Conservation (phyloP, 2,329 filamentous ascomycete genomes). For the Alternaria solani region DNA sequence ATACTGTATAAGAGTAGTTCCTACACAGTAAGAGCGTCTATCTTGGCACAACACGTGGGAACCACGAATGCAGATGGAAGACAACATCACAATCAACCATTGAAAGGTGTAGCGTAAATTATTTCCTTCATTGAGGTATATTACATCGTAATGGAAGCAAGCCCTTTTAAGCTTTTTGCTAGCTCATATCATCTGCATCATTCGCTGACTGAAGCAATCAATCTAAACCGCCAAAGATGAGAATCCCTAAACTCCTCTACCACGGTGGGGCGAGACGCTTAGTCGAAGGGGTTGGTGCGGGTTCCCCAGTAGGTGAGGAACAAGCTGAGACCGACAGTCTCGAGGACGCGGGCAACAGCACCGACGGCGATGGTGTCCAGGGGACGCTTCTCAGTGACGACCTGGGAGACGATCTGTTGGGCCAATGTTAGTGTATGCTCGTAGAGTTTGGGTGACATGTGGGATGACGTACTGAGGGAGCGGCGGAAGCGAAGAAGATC, state of each 20-base stretch:
- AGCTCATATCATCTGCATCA: constrained; percentile 34
- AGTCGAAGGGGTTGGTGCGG: constrained; percentile 89
- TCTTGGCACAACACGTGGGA: background rate
- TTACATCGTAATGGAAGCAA: constrained; percentile 38
- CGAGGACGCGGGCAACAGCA: constrained; percentile 82
- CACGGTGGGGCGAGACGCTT: constrained; percentile 49
- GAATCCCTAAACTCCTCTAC: constrained; percentile 33
- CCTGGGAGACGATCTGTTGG: constrained; percentile 78
- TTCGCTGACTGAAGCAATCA: constrained; percentile 30
- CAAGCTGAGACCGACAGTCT: constrained; percentile 89
- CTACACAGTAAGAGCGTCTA: background rate
- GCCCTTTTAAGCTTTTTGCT: constrained; percentile 29
- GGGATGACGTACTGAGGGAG: constrained; percentile 74
- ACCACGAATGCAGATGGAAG: background rate
- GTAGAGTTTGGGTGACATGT: background rate
- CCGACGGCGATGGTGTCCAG: constrained; percentile 89
- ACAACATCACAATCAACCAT: background rate
- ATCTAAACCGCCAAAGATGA: constrained; percentile 37
- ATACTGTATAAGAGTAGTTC: accelerated
- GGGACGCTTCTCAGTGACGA: constrained; percentile 91
- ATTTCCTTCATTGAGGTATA: constrained; percentile 32
- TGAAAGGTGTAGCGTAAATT: constrained; percentile 6
- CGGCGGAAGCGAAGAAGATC: constrained; percentile 90
- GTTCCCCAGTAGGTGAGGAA: constrained; percentile 99
- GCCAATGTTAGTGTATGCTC: constrained; percentile 27